Percentiles rank a stretch among this genome's conserved stretches.
phyloP scores from a whole-genome alignment of 2,329 filamentous ascomycete genomes.

The Pseudogymnoascus pannorum region DNA sequence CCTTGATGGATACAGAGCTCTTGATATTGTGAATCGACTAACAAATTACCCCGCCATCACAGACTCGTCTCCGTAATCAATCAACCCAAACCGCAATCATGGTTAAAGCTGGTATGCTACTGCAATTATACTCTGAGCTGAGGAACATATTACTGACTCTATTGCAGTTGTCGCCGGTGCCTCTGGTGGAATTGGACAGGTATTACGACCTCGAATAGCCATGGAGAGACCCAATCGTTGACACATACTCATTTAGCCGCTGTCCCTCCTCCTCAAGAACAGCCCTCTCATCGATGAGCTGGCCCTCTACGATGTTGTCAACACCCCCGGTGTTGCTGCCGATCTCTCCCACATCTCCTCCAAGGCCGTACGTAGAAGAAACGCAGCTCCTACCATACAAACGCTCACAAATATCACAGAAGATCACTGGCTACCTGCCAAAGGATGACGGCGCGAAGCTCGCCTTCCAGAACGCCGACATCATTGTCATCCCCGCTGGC shows the following conservation, averaged over 20 bases:
- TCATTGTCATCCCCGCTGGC: constrained; percentile 94
- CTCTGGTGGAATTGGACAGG: constrained; percentile 97
- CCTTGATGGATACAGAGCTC: not conserved
- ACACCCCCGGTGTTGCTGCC: constrained; percentile 90
- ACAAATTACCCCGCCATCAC: constrained; percentile 12
- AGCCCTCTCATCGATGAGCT: constrained; percentile 85
- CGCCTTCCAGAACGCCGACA: constrained; percentile 86
- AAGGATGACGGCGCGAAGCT: constrained; percentile 76
- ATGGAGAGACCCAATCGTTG: constrained; percentile 10
- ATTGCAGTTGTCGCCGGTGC: constrained; percentile 79
- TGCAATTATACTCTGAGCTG: not conserved
- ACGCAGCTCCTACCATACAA: constrained; percentile 8
- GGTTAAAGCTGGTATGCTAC: constrained; percentile 53
- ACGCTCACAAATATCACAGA: constrained; percentile 44
- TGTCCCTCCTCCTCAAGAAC: constrained; percentile 93
- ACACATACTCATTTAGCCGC: constrained; percentile 51
- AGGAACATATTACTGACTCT: constrained; percentile 10
- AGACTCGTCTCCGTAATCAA: constrained; percentile 7
- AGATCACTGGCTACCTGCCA: constrained; percentile 82
- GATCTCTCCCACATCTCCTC: constrained; percentile 98
- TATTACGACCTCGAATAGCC: constrained; percentile 35
- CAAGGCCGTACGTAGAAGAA: constrained; percentile 45
- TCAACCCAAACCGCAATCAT: constrained; percentile 32
- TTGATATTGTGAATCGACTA: not conserved
- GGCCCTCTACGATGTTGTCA: constrained; percentile 97